These are phyloP conservation scores for Odontarrhena argentea DNA, from an alignment of 345 rosid species.

Conservation along the genomic window DNA sequence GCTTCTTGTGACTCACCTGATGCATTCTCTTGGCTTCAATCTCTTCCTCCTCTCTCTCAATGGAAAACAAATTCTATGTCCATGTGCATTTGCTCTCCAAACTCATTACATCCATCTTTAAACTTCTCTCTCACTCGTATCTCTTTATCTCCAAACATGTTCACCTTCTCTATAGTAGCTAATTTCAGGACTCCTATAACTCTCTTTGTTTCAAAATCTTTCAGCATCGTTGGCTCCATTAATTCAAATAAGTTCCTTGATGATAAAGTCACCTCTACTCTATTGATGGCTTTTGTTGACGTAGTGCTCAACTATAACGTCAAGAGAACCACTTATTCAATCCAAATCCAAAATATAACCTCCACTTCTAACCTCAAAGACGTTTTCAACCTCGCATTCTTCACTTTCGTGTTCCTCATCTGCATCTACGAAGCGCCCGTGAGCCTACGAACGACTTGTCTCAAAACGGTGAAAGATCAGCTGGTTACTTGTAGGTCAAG, in stretches of 20 bases:
- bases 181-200: constrained; percentile 50
- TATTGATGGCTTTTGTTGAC: constrained; percentile 59
- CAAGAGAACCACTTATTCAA: constrained; percentile 37
- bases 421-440: constrained; percentile 84
- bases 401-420: constrained; percentile 61
- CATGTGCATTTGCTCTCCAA: constrained; percentile 60
- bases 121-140: constrained; percentile 50
- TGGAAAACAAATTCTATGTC: constrained; percentile 62
- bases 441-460: constrained; percentile 58
- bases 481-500: constrained; percentile 48
- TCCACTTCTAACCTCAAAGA: constrained; percentile 47
- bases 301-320: constrained; percentile 61
- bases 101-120: constrained; percentile 57
- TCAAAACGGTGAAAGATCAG: constrained; percentile 56
- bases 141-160: constrained; percentile 37
- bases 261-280: constrained; percentile 46
- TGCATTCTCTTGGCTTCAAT: constrained; percentile 61
- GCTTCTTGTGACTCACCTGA: constrained; percentile 62
- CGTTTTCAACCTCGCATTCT: constrained; percentile 64
- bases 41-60: constrained; percentile 57
- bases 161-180: constrained; percentile 59
- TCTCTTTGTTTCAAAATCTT: constrained; percentile 70
- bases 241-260: constrained; percentile 35
- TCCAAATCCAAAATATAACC: constrained; percentile 50
- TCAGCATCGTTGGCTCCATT: constrained; percentile 35